Evolutionary conservation across 106 monocot species (phyloP), one percentile per base, ranked within the genome.

Genomic region (Chionographis japonica): DNA sequence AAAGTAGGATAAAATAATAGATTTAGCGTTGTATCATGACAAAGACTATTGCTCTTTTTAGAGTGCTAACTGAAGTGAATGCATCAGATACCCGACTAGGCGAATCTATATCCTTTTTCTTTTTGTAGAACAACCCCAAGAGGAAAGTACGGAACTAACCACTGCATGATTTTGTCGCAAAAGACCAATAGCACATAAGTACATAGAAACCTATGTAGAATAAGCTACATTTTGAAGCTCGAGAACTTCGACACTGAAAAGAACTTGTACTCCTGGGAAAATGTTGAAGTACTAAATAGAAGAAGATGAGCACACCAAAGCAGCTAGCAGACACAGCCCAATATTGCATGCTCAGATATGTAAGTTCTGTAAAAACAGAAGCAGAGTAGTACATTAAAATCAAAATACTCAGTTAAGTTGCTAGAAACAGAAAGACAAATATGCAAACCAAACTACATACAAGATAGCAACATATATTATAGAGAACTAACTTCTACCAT

Each of bases 241-340:
- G 18, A 69, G 68, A 50, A 56, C 42, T 56, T 46, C 59, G 37
- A 8, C 65, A 27, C 13, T n/a, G 71, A 53, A 59, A 65, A 62
- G 72, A 74, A 57, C 13, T 72, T 62, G 61, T 57, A 68, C 39
- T 77, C 35, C n/a, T 66, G 60, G 41, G 49, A 62, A 78, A 77
- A 51, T 75, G 46, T 19, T 56, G 72, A 35, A 83, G 61, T 54
- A 61, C 51, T 39, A 61, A 70, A 70, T 51, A 60, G 42, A 97
- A 46, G 73, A 84, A 82, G 10, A 87, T 27, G 60, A 97, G 75
- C 56, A 89, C 76, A 46, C 83, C 74, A 68, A 87, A 76, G 74
- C 90, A 90, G 77, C 90, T 70, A n/a, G 82, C 67, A 42, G 81
- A 83, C 2, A 58, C 82, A 40, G 78, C 75, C 98, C 98, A 98